phyloP scores from a whole-genome alignment of 2,329 filamentous ascomycete species.

The Scedosporium dehoogii region DNA sequence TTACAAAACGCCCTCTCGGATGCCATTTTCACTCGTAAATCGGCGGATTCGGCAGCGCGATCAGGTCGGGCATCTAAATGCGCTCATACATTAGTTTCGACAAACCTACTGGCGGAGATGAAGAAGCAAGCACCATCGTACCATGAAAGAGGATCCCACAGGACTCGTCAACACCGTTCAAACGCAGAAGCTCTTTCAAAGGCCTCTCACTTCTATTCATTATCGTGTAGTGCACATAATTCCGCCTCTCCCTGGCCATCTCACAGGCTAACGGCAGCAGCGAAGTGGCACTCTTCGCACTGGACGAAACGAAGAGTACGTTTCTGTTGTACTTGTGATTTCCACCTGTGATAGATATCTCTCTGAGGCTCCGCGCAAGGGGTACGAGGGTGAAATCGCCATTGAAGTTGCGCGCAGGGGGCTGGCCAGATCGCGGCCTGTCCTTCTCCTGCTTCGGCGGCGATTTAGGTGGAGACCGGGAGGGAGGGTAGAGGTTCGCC shows the following conservation, averaged over 20 bases:
- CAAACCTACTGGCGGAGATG: too few species aligned
- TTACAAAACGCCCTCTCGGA: slow-evolving; percentile 54
- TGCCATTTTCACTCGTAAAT: slow-evolving; percentile 56
- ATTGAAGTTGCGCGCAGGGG: slow-evolving; percentile 22
- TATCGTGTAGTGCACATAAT: slow-evolving; percentile 71
- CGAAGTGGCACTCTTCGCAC: slow-evolving; percentile 59
- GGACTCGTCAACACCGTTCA: slow-evolving; percentile 67
- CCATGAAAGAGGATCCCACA: slow-evolving; percentile 59
- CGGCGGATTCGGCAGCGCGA: slow-evolving; percentile 57
- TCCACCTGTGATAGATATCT: slow-evolving; percentile 44
- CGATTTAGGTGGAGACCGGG: neutral
- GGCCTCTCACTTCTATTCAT: slow-evolving; percentile 64
- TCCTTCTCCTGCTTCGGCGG: neutral
- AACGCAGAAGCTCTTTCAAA: slow-evolving; percentile 56
- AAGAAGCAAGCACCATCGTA: slow-evolving; percentile 16
- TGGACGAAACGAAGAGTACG: slow-evolving; percentile 71
- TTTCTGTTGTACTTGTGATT: slow-evolving; percentile 45
- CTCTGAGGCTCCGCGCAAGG: slow-evolving; percentile 54
- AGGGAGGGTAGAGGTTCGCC: neutral
- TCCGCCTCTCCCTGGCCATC: slow-evolving; percentile 63
- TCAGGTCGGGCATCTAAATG: slow-evolving; percentile 65
- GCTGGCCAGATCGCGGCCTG: neutral
- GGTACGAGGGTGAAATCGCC: slow-evolving; percentile 61
- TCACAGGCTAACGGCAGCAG: slow-evolving; percentile 77
- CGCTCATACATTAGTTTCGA: slow-evolving; percentile 10